These are phyloP conservation scores for Tylopilus balloui DNA, from an alignment of 768 basidiomycete species.

Conservation along the genomic window DNA sequence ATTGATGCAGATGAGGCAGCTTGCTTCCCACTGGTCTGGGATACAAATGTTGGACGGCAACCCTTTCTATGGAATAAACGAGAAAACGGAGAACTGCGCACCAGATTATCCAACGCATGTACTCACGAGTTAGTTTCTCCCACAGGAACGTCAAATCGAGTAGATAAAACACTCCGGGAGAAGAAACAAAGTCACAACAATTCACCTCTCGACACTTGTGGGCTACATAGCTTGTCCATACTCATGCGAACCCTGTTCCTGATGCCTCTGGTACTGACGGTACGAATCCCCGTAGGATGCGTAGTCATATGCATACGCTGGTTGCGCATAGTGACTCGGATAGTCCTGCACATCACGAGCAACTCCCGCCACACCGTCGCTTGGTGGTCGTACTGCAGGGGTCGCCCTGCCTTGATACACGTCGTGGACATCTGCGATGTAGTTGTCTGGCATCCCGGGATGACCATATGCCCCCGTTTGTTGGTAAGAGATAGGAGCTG, in stretches of 20 bases:
- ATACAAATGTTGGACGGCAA: neutral
- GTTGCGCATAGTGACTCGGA: slow-evolving; percentile 28
- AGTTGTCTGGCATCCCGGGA: slow-evolving; percentile 22
- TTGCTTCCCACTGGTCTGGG: neutral
- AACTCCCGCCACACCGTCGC: slow-evolving; percentile 30
- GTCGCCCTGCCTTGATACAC: slow-evolving; percentile 51
- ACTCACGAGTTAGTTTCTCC: slow-evolving; percentile 1
- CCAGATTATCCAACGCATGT: neutral
- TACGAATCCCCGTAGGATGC: slow-evolving; percentile 26
- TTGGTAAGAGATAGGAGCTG: slow-evolving; percentile 56
- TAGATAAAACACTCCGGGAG: slow-evolving; percentile 24
- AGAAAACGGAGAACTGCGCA: neutral
- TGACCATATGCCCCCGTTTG: slow-evolving; percentile 20
- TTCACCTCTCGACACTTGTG: slow-evolving; percentile 12
- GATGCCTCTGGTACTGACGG: slow-evolving; percentile 28
- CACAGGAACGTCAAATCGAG: slow-evolving; percentile 19
- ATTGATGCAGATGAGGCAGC: neutral
- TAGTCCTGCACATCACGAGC: slow-evolving; percentile 40
- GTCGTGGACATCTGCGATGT: slow-evolving; percentile 46
- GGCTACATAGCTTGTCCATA: slow-evolving; percentile 33
- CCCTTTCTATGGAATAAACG: neutral
- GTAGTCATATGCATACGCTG: slow-evolving; percentile 27
- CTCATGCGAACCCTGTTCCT: slow-evolving; percentile 26
- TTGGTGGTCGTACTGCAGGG: slow-evolving; percentile 31
- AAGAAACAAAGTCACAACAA: slow-evolving; percentile 14